Base-by-base conservation (phyloP, 2,329 filamentous ascomycete species). In the Leptographium radiaticola region DNA sequence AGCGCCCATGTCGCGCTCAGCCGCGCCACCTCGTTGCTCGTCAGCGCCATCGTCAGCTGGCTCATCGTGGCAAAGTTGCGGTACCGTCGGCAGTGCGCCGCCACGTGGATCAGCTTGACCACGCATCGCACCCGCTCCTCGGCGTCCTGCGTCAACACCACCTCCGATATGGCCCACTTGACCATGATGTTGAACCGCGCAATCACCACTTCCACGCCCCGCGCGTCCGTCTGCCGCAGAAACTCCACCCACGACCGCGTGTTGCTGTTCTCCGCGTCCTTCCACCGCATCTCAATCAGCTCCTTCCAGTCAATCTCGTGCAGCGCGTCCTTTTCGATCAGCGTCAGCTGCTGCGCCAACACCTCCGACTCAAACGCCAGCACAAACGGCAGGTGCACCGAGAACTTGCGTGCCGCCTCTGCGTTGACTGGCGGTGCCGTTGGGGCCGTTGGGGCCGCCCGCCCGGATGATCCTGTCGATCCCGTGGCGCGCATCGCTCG, bases 291-390 rank as follows among this genome's bases (percentile, higher is more conserved):
- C 53, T 89, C 86, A 53, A 91, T 87, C 13, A 93, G 73, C 60
- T 93, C 87, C 64, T 86, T 89, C 87, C 87, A 93, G 68, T 91
- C 87, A 58, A 93, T 86, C 66, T 91, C 87, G 60, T 89, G 87
- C 25, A 93, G 72, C 1, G 87, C 87, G 64, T 91, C 87, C 65
- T 91, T 90, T 63, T 93, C 87, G 48, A 93, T 87, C 38, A 93
- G 75, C 0, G 87, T 91, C 60, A 93, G 87, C 61, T 93, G 87
- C 65, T 90, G 84, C 3, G 87, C 87, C 31, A 93, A 74, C 4
- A 84, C 72, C 60, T 88, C 82, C 7, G 87, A 89, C 62, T 89
- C 86, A 60, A 89, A 90, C 0, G 86, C 86, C 30, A 93, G 73
- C 54, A 89, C 83, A 66, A 93, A 93, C 0, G 87, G 87, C 39